Conservation (phyloP, 805 yeast genomes). For the Blastobotrys mokoenaii region DNA sequence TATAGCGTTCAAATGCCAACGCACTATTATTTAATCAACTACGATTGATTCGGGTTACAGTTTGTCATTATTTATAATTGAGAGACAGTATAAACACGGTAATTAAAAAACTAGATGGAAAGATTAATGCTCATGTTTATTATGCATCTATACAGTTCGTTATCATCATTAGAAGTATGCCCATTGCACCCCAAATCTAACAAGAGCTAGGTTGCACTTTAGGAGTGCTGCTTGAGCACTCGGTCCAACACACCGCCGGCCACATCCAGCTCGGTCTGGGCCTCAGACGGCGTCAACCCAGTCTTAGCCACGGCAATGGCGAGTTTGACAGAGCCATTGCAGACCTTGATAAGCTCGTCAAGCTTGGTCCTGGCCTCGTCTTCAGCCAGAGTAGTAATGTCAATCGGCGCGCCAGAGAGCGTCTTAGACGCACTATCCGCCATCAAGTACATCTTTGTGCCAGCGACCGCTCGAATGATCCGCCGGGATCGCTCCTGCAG, state of each 20-base stretch:
- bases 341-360: conserved; percentile 9
- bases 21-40: no score
- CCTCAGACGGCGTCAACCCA: conserved; percentile 11
- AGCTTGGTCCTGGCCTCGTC: conserved; percentile 5
- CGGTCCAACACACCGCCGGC: conserved; percentile 10
- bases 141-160: background rate
- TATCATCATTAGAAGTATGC: background rate
- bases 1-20: no score
- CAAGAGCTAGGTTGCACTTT: background rate
- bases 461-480: conserved; percentile 16
- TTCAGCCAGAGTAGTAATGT: background rate
- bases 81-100: no score
- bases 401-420: background rate
- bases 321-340: conserved; percentile 16
- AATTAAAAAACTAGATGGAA: no score
- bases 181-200: background rate
- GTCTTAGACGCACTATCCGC: background rate
- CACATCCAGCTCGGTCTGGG: conserved; percentile 7
- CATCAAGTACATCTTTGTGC: conserved; percentile 4
- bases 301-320: conserved; percentile 18
- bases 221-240: conserved; percentile 2
- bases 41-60: no score
- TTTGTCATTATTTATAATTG: no score
- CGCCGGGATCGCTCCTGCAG: conserved; percentile 16
- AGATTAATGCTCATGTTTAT: no score